A percentile compares a stretch with the other conserved stretches of the same genome.
These are phyloP conservation scores for Cyclocybe aegerita DNA, from an alignment of 768 basidiomycete genomes.

Conservation along the genomic window DNA sequence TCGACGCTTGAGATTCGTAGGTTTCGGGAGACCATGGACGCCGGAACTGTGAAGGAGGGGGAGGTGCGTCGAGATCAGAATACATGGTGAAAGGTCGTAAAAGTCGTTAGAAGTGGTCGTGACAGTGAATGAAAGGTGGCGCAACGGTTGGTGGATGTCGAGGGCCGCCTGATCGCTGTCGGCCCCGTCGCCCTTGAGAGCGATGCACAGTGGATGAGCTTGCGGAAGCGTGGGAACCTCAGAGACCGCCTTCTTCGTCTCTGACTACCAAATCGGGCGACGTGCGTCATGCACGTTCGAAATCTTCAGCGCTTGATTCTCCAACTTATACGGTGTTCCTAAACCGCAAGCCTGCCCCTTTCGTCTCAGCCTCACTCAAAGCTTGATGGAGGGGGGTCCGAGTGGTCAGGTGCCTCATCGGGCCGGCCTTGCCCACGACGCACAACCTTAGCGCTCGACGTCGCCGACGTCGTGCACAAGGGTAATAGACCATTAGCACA, in stretches of 20 bases:
- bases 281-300: constrained; percentile 28
- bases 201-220: constrained; percentile 6
- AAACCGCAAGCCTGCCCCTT: too few relatives aligned
- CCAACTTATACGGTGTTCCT: too few relatives aligned
- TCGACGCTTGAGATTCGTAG: constrained; percentile 41
- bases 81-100: constrained; percentile 32
- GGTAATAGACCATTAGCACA: too few relatives aligned
- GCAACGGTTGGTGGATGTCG: background rate
- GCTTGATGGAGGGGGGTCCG: too few relatives aligned
- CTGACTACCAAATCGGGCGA: constrained; percentile 6
- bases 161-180: constrained; percentile 7
- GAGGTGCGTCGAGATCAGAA: constrained; percentile 49
- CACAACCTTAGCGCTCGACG: too few relatives aligned
- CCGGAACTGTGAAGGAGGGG: constrained; percentile 52
- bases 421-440: too few relatives aligned
- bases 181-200: constrained; percentile 4
- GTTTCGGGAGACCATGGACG: constrained; percentile 69
- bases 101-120: constrained; percentile 15
- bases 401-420: too few relatives aligned
- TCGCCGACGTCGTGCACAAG: too few relatives aligned
- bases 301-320: background rate
- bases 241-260: background rate
- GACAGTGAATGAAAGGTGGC: constrained; percentile 1
- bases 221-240: constrained; percentile 13
- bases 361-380: too few relatives aligned